phyloP scores from a whole-genome alignment of 2,329 filamentous ascomycete species.

The Didymella pinodella region DNA sequence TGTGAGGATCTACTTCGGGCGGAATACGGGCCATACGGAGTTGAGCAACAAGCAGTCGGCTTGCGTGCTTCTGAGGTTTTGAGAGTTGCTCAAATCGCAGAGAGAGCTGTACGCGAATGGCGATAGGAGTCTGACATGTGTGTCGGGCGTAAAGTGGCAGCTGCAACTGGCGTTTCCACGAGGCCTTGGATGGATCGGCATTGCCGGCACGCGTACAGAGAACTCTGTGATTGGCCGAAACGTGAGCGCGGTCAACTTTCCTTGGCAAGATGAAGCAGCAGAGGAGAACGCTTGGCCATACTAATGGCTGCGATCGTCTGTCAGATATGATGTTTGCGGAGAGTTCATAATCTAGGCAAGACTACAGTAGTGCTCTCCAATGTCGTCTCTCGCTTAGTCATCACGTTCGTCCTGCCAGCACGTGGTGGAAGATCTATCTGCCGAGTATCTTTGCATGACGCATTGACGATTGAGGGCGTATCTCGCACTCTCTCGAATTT shows the following conservation, averaged over 20 bases:
- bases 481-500: not conserved
- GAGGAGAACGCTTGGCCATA: not conserved
- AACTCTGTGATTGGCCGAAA: constrained; percentile 14
- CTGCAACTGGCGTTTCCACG: constrained; percentile 17
- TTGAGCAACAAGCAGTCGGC: not conserved
- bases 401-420: not conserved
- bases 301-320: not conserved
- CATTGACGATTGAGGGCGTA: constrained; percentile 1
- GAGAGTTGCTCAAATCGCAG: not conserved
- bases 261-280: not conserved
- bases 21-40: constrained; percentile 13
- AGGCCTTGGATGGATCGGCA: constrained; percentile 16
- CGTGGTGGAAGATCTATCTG: not conserved
- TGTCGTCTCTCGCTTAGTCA: not conserved
- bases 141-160: not conserved
- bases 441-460: not conserved
- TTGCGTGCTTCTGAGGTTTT: constrained; percentile 1
- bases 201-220: constrained; percentile 17
- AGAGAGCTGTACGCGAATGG: constrained; percentile 1
- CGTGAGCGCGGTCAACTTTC: not conserved
- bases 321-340: not conserved
- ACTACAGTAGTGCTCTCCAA: no score
- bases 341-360: not conserved
- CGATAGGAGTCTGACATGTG: not conserved
- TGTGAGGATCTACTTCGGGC: constrained; percentile 14